Evolutionary conservation across 495 filamentous ascomycete genomes (phyloP), one percentile per base, ranked within the genome.

Genomic region (Trichocladium uniseriatum): DNA sequence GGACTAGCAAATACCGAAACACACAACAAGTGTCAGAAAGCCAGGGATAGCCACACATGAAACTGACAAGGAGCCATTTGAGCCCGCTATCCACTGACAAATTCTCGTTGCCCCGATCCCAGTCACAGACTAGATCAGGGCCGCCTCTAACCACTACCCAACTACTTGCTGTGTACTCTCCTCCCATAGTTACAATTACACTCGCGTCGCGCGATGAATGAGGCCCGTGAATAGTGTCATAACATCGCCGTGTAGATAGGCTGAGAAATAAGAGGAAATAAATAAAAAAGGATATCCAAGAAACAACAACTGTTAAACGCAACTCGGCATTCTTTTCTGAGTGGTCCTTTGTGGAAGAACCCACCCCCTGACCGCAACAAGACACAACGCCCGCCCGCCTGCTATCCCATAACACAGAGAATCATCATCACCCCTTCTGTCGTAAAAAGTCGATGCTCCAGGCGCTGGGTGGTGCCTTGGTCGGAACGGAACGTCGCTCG

Each of bases 321-420:
- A 15, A 43, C 3, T 21, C n/a, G n/a, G n/a, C n/a, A n/a, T n/a
- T n/a, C n/a, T n/a, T n/a, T n/a, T n/a, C n/a, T n/a, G n/a, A n/a
- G n/a, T n/a, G n/a, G n/a, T n/a, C 10, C 21, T 28, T 2, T 32
- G 38, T 29, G 38, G 21, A 24, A 29, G 24, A 38, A n/a, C 18
- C 27, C 20, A 39, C 27, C 20, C 5, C n/a, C n/a, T n/a, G n/a
- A n/a, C n/a, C 6, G 10, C 28, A 32, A 7, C 43, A 45, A 14
- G 21, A 22, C 18, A 15, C 16, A 49, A 42, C 47, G 47, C 47
- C 47, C 47, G 47, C 47, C 47, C 27, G 46, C 46, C 41, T 37
- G 40, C 52, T 9, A 8, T 7, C 27, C 10, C n/a, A 19, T 7
- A 32, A 43, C 37, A 50, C 43, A 15, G 10, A 40, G 28, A 49